Base-by-base conservation (phyloP, 495 filamentous ascomycete species). In the Margaritispora aquatica region DNA sequence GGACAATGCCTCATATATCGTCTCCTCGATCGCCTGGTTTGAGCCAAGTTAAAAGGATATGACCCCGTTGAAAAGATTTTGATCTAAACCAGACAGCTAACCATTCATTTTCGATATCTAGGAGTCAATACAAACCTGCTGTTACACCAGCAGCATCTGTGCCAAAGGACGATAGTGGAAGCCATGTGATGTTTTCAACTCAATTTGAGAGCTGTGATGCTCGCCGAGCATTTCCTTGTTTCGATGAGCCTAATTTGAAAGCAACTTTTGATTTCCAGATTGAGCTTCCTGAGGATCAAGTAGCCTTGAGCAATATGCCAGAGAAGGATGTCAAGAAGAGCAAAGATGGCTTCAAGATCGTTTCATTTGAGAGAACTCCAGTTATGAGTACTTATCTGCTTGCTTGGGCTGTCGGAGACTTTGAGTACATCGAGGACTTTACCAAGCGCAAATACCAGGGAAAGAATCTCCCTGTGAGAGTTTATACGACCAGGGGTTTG, bases 191-290 rank as follows among this genome's bases (percentile, higher is more conserved):
- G 93, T 83, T 95, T 70, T 91, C 86, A 73, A 98, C 94, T 41
- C 94, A 98, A 73, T 97, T 98, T 66, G 94, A 98, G 75, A 86
- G 91, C 44, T 96, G 91, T 68, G 94, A 97, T 77, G 94, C 94
- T 44, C 84, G 94, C 54, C 78, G 92, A 63, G 92, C 92, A 21
- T 95, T 98, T 71, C 94, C 94, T 47, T 97, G 94, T 77, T 97
- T 97, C 66, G 94, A 98, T 69, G 94, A 98, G 75, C 94, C 94
- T 20, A 97, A 95, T 66, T 78, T 97, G 52, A 98, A 98, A 74
- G 90, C 94, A 23, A 89, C 90, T 8, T 97, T 96, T 67, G 93
- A 96, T 71, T 88, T 98, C 57, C 78, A 87, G 65, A 88, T 98
- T 51, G 92, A 96, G 74, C 80, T 96, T 11, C 94, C 95, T 23